These are phyloP conservation scores for Angophora floribunda DNA, from an alignment of 345 rosid genomes.

Conservation along the genomic window DNA sequence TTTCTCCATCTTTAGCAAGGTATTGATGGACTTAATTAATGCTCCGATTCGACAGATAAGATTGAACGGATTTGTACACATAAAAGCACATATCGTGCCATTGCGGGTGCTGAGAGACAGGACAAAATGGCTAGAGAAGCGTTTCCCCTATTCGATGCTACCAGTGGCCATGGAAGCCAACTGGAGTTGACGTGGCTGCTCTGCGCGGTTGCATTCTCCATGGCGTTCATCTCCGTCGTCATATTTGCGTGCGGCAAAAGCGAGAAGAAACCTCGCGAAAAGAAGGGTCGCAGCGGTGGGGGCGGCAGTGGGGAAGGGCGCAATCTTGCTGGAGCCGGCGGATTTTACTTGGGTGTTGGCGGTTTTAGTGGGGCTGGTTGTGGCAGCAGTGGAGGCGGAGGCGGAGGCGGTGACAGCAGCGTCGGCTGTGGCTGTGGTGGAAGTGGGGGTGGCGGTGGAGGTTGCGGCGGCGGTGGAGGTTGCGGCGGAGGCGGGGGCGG, in stretches of 20 bases:
- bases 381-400: not conserved
- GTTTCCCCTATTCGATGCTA: not conserved
- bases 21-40: not conserved
- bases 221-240: not conserved
- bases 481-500: not conserved
- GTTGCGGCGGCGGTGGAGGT: not conserved
- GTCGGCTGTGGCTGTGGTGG: not conserved
- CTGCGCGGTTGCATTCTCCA: not conserved
- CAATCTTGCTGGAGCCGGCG: not conserved
- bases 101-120: not conserved
- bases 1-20: not conserved
- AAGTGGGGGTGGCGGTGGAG: not conserved
- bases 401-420: not conserved
- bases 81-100: not conserved
- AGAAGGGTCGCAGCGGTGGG: not conserved
- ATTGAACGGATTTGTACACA: not conserved
- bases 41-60: not conserved
- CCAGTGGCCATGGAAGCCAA: not conserved
- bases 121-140: not conserved
- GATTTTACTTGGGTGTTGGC: not conserved
- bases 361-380: not conserved
- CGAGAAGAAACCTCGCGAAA: not conserved
- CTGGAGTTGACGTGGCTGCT: not conserved
- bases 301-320: not conserved
- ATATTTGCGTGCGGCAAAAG: constrained; percentile 1